Base-by-base conservation (phyloP, 2,329 filamentous ascomycete species). In the Alternaria gaisen region DNA sequence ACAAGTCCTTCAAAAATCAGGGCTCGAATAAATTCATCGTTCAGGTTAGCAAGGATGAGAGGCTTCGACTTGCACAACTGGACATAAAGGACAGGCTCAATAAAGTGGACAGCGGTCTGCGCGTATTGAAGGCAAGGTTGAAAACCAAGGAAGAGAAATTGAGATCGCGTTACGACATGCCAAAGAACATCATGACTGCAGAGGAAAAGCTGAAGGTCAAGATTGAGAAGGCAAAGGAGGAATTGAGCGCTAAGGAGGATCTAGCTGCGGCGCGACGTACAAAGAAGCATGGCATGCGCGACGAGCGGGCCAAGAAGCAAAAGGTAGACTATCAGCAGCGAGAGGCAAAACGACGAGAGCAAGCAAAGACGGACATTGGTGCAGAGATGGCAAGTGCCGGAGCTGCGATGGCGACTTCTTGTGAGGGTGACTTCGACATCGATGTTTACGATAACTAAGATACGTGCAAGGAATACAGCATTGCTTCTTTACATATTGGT, bases 381-480 rank as follows among this genome's bases (percentile, higher is more conserved):
- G 46, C 14, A 20, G 14, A 50, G 46, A 22, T n/a, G 32, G 46
- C 46, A 22, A 50, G 46, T 20, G 46, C 30, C 14, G 32, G 46
- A 36, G 32, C 20, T 50, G 20, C 34, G 14, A 36, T 3, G 16
- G 20, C 20, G 20, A 14, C 20, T 10, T 24, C 9, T 14, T 22
- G 18, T 30, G 34, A 47, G 14, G 32, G 48, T 30, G 34, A 56
- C 5, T 48, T 42, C 20, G 40, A 42, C 22, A 48, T 56, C n/a
- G 53, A 56, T 11, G 20, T 56, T 14, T 41, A 51, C 28, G 44
- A 38, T 5, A 28, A 56, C 16, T 38, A 32, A 34, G 38, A 50
- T 16, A 42, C 26, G 22, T 16, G 43, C 32, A 40, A 46, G 8
- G 16, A 32, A 22, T 6, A 10, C 8, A 11, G 34, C 8, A 22